Evolutionary conservation across 148 eudicot species (phyloP).

Genomic region (Simmondsia chinensis): DNA sequence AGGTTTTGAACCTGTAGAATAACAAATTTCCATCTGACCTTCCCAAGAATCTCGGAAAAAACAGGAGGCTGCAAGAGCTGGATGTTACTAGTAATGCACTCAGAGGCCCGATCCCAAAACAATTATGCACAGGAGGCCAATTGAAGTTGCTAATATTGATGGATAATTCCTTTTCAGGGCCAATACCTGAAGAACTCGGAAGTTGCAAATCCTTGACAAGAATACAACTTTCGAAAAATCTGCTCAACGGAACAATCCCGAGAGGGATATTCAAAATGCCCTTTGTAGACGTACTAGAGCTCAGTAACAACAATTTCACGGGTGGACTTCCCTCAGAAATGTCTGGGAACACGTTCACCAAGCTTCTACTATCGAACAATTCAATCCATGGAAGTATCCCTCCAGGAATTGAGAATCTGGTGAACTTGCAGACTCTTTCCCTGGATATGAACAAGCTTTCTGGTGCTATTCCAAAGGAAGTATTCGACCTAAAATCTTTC

Average conservation of each 20-base stretch:
- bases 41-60: constrained; percentile 43
- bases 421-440: constrained; percentile 12
- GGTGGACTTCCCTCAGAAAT: constrained; percentile 42
- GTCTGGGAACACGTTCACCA: constrained; percentile 16
- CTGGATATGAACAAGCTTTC: constrained; percentile 26
- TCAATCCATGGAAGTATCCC: constrained; percentile 39
- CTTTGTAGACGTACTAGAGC: constrained; percentile 19
- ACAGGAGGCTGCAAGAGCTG: constrained; percentile 22
- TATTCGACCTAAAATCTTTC: constrained; percentile 23
- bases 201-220: constrained; percentile 26
- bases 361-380: constrained; percentile 31
- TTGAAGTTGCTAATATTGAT: constrained; percentile 20
- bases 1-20: constrained; percentile 29
- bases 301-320: constrained; percentile 30
- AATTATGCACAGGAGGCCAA: constrained; percentile 43
- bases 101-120: constrained; percentile 37
- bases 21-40: constrained; percentile 41
- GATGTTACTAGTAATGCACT: constrained; percentile 41
- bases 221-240: constrained; percentile 27
- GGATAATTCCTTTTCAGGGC: constrained; percentile 45
- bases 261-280: constrained; percentile 35
- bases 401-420: constrained; percentile 20
- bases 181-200: constrained; percentile 40
- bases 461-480: constrained; percentile 33
- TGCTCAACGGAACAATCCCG: constrained; percentile 41